Evolutionary conservation across 2,329 filamentous ascomycete genomes (phyloP).

Genomic region (Fusarium verticillioides): DNA sequence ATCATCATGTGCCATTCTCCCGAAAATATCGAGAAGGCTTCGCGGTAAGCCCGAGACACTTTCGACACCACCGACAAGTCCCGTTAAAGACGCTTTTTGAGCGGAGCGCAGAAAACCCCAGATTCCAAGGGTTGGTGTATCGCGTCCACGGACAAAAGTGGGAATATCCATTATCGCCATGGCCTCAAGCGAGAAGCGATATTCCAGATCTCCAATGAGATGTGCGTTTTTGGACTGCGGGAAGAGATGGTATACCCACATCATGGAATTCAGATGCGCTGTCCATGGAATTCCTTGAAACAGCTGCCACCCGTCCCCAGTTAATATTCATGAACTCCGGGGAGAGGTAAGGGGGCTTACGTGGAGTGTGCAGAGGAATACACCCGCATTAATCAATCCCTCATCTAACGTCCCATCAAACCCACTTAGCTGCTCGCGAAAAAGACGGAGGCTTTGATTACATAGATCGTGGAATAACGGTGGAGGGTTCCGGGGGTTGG

Average conservation of each 20-base stretch:
- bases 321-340: no score
- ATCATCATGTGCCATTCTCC: slow-evolving; percentile 16
- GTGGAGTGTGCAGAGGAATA: slow-evolving; percentile 29
- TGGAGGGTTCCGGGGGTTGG: slow-evolving; percentile 6
- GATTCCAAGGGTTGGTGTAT: slow-evolving; percentile 16
- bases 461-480: slow-evolving; percentile 16
- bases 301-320: neutral
- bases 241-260: slow-evolving; percentile 28
- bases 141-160: slow-evolving; percentile 32
- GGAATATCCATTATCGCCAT: slow-evolving; percentile 40
- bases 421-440: slow-evolving; percentile 9
- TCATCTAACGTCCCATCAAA: slow-evolving; percentile 11
- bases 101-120: slow-evolving; percentile 18
- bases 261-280: slow-evolving; percentile 27
- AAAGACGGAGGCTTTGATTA: slow-evolving; percentile 21
- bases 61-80: slow-evolving; percentile 32
- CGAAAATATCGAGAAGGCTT: slow-evolving; percentile 43
- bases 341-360: neutral
- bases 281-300: slow-evolving; percentile 35
- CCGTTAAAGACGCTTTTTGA: neutral
- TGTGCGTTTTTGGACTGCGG: slow-evolving; percentile 3
- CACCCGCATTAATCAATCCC: slow-evolving; percentile 11
- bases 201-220: slow-evolving; percentile 1
- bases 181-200: slow-evolving; percentile 13
- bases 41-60: slow-evolving; percentile 43